Base-by-base conservation (phyloP, 805 yeast genomes). In the Metschnikowia bowlesiae region DNA sequence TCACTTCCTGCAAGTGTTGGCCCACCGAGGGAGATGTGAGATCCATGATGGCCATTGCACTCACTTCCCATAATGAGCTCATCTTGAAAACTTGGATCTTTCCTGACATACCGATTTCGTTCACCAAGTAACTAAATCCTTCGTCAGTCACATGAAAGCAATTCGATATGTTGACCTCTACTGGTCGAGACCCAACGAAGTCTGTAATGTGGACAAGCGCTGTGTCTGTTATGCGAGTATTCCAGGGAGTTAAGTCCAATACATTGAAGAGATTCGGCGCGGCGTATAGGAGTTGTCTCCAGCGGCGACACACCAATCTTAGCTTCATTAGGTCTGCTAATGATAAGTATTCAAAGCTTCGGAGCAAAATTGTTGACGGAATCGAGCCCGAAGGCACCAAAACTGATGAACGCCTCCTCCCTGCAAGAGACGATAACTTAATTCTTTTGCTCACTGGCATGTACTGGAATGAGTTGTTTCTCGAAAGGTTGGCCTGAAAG, bases 1-100 rank as follows among this genome's bases (percentile, higher is more conserved):
- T 89, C 18, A 87, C 69, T 47, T 79, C 82, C 48, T 74, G 80
- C 36, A 87, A 66, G 53, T 75, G 66, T 33, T 74, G 70, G 8
- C 90, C 90, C 32, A 85, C 82, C 56, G 79, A 74, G 0, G 85
- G 84, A 1, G 79, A 82, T 1, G 89, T 78, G 39, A 86, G 65
- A 62, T 87, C 92, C 89, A 86, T 84, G 31, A 86, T 84, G 2
- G 91, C 87, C 88, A 85, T 83, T 2, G 89, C 88, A 52, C 84
- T 79, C 8, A 87, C 81, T 57, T 84, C 88, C 92, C 92, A 86
- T 44, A 80, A 84, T 13, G 87, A 81, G 53, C 73, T 74, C 89
- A 86, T 84, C 52, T 74, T 76, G 45, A 87, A 67, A 8, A 67
- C 66, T 47, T 72, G 70, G 41, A 87, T 76, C 32, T 74, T 72